Evolutionary conservation across 2,329 filamentous ascomycete genomes (phyloP).

Genomic region (Huntiella savannae): DNA sequence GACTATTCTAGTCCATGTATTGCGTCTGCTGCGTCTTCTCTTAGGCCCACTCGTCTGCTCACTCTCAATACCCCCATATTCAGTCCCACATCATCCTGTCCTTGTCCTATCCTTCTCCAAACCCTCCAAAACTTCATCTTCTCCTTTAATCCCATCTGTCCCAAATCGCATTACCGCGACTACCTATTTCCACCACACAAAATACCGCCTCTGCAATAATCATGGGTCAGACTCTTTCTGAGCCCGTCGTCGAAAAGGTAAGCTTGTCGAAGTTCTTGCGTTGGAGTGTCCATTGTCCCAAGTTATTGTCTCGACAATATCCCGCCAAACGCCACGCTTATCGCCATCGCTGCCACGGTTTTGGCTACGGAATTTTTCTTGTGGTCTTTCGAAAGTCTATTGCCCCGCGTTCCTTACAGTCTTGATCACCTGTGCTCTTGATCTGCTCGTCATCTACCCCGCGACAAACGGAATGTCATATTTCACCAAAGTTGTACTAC

Average conservation of each 20-base stretch:
- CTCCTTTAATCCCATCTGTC: conserved; percentile 9
- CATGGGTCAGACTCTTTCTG: conserved; percentile 99
- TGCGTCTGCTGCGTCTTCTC: neutral
- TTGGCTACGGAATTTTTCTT: too few species aligned
- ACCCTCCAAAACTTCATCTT: conserved; percentile 7
- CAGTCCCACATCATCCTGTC: neutral
- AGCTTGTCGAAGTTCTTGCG: conserved; percentile 19
- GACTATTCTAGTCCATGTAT: neutral
- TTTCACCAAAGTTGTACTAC: too few species aligned
- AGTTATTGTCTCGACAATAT: too few species aligned
- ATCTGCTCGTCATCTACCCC: neutral
- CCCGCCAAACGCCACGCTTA: too few species aligned
- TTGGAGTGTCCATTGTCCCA: too few species aligned
- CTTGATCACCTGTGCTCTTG: conserved; percentile 5
- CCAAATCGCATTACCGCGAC: neutral
- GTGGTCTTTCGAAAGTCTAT: too few species aligned
- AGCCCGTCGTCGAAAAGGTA: conserved; percentile 99
- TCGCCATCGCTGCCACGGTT: too few species aligned
- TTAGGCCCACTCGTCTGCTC: conserved; percentile 5
- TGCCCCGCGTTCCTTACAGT: too few species aligned
- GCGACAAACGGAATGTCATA: too few species aligned
- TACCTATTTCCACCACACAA: conserved; percentile 4
- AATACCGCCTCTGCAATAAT: conserved; percentile 16
- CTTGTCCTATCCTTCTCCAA: conserved; percentile 6
- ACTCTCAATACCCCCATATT: neutral